Conservation (phyloP, 345 rosid genomes). For the Eucalyptus tenuipes region DNA sequence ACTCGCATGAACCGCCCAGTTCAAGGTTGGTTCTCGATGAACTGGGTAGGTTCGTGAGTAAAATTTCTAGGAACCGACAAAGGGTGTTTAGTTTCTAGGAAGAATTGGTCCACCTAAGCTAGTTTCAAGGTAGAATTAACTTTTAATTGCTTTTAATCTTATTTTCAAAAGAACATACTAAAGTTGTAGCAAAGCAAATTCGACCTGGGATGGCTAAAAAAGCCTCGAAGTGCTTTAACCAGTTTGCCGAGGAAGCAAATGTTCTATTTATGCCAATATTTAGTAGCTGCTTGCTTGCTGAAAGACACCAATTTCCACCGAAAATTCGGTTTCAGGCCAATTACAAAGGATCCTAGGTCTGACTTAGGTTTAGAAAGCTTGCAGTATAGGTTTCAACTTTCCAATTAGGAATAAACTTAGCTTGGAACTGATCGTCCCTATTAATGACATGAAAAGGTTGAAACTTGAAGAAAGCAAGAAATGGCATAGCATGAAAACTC, state of each 20-base stretch:
- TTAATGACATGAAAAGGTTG: not conserved
- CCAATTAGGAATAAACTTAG: not conserved
- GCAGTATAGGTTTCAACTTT: not conserved
- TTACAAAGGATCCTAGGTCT: not conserved
- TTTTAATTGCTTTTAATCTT: not conserved
- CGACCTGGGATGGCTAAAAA: not conserved
- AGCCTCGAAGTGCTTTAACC: not conserved
- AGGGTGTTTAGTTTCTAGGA: not conserved
- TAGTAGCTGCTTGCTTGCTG: not conserved
- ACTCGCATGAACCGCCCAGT: rapidly evolving
- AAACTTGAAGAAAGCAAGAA: not conserved
- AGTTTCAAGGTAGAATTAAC: not conserved
- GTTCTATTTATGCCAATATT: not conserved
- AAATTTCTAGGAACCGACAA: not conserved
- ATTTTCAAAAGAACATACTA: not conserved
- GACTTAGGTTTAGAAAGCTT: not conserved
- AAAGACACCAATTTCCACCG: not conserved
- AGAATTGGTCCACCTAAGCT: not conserved
- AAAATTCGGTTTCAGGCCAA: not conserved
- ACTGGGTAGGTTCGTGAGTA: not conserved
- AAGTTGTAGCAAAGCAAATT: not conserved
- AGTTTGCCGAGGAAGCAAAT: not conserved
- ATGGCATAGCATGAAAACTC: not conserved
- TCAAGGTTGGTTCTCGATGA: not conserved
- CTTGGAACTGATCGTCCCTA: not conserved